phyloP scores from a whole-genome alignment of 208 protist species.

The Borovskyia barvae region DNA sequence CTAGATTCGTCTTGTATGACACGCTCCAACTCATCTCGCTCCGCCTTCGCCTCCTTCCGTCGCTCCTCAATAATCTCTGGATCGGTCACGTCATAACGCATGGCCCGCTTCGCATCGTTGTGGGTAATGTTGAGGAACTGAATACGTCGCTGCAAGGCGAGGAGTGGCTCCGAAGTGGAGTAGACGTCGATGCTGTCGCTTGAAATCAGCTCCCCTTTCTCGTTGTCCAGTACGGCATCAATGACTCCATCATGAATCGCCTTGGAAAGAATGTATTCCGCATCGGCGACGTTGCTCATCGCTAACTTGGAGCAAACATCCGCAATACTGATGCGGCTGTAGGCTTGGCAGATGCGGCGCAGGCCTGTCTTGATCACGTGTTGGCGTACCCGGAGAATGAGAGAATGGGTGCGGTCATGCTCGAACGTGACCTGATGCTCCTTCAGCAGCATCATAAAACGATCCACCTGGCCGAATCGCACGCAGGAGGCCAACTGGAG shows the following conservation, averaged over 20 bases:
- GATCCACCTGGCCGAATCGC: slow-evolving; percentile 92
- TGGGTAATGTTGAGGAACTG: slow-evolving; percentile 95
- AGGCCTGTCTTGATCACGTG: slow-evolving; percentile 98
- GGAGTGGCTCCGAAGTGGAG: slow-evolving; percentile 94
- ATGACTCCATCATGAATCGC: slow-evolving; percentile 98
- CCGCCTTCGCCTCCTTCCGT: slow-evolving; percentile 54
- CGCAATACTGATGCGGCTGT: slow-evolving; percentile 96
- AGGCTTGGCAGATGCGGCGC: slow-evolving; percentile 95
- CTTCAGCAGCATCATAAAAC: slow-evolving; percentile 93
- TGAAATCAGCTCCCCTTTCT: slow-evolving; percentile 89
- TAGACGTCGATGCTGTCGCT: slow-evolving; percentile 96
- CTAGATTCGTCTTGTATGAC: slow-evolving; percentile 72
- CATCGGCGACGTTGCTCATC: slow-evolving; percentile 94
- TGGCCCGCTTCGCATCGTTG: slow-evolving; percentile 94
- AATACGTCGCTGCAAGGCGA: slow-evolving; percentile 94
- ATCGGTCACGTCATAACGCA: slow-evolving; percentile 85
- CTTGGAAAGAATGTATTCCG: slow-evolving; percentile 98
- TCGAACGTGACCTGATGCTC: slow-evolving; percentile 89
- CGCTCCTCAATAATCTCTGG: slow-evolving; percentile 79
- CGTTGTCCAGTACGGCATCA: slow-evolving; percentile 95
- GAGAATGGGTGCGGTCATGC: slow-evolving; percentile 94
- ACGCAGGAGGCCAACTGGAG: slow-evolving; percentile 94
- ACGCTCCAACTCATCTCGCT: slow-evolving; percentile 65
- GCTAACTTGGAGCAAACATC: slow-evolving; percentile 96
- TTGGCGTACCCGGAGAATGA: slow-evolving; percentile 95